Conservation (phyloP, 2,329 filamentous ascomycete species). For the Mycogone perniciosa region DNA sequence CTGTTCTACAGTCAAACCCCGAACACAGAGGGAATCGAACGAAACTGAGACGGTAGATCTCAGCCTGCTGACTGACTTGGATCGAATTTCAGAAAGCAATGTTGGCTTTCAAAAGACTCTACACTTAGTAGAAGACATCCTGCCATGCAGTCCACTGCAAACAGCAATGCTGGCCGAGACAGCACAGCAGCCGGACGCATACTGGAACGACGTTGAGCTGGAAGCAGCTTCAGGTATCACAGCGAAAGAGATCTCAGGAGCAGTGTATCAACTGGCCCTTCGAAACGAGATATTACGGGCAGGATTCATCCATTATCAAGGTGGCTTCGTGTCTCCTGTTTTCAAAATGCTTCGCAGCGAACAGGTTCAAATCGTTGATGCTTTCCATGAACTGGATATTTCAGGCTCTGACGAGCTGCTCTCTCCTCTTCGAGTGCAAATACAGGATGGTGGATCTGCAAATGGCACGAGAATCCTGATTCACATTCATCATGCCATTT, state of each 20-base stretch:
- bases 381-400: conserved; percentile 33
- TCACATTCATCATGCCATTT: conserved; percentile 74
- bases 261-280: conserved; percentile 43
- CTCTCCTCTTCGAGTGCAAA: conserved; percentile 56
- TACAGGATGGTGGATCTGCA: conserved; percentile 27
- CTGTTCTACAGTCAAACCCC: conserved; percentile 10
- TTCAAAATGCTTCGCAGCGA: conserved; percentile 46
- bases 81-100: conserved; percentile 15
- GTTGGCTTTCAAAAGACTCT: conserved; percentile 14
- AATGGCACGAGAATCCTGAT: conserved; percentile 34
- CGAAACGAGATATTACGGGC: conserved; percentile 65
- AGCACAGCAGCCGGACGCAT: conserved; percentile 48
- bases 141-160: conserved; percentile 67
- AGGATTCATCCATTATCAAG: conserved; percentile 57
- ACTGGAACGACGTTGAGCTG: conserved; percentile 73
- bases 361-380: conserved; percentile 37
- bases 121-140: conserved; percentile 34
- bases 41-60: conserved; percentile 3
- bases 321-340: conserved; percentile 40
- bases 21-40: not conserved
- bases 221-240: conserved; percentile 38
- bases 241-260: conserved; percentile 36
- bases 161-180: conserved; percentile 77
- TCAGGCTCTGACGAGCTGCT: conserved; percentile 38
- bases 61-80: conserved; percentile 17